phyloP scores from a whole-genome alignment of 192 early-diverging fungal genomes.

The Oehlia diaphana region DNA sequence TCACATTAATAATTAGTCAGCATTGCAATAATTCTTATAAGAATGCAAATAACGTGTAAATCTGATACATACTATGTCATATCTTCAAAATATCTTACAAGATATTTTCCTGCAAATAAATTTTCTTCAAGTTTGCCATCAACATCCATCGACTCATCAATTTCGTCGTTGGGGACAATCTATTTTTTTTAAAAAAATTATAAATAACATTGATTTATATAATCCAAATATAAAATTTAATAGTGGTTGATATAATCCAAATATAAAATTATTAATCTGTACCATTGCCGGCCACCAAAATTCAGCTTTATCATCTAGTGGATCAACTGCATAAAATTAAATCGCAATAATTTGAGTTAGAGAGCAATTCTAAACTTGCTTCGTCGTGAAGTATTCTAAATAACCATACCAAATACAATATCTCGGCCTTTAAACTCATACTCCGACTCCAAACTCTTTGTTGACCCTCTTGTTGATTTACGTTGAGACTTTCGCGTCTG shows the following conservation, averaged over 20 bases:
- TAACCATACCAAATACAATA: not conserved
- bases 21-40: not conserved
- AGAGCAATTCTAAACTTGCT: not conserved
- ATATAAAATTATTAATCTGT: not conserved
- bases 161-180: conserved; percentile 7
- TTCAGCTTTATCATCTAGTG: conserved; percentile 9
- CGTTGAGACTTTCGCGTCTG: not conserved
- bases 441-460: not conserved
- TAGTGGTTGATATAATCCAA: not conserved
- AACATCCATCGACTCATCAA: conserved; percentile 19
- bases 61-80: conserved; percentile 1
- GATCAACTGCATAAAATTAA: not conserved
- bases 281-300: conserved; percentile 20
- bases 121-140: conserved; percentile 17
- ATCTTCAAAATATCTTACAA: conserved; percentile 21
- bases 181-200: not conserved
- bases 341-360: not conserved
- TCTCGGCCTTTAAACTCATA: not conserved
- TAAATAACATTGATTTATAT: not conserved
- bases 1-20: not conserved
- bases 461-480: not conserved
- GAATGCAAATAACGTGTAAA: not conserved
- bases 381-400: not conserved
- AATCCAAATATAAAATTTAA: not conserved
- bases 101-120: conserved; percentile 4